Conservation (phyloP, 2,329 filamentous ascomycete genomes). For the Beauveria sp. region DNA sequence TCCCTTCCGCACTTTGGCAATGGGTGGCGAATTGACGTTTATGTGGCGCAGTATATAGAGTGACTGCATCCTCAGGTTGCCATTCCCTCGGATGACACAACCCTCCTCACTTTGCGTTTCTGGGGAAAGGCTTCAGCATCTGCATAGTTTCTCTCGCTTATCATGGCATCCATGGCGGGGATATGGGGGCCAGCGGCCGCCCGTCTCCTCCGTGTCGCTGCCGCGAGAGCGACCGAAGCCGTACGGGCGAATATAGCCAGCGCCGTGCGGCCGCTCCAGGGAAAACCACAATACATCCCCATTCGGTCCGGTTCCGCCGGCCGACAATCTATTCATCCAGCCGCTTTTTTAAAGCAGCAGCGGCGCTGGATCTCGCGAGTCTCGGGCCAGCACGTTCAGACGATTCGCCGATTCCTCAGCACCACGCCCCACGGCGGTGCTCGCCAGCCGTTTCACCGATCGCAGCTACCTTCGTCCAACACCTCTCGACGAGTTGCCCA, state of each 20-base stretch:
- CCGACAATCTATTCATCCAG: conserved; percentile 47
- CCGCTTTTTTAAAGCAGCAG: conserved; percentile 44
- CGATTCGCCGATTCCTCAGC: conserved; percentile 45
- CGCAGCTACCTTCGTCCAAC: conserved; percentile 40
- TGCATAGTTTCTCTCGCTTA: conserved; percentile 19
- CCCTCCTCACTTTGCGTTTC: conserved; percentile 16
- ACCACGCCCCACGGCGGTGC: conserved; percentile 21
- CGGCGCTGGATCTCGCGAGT: conserved; percentile 43
- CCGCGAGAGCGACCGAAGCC: conserved; percentile 42
- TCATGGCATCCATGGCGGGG: conserved; percentile 49
- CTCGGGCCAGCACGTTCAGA: conserved; percentile 34
- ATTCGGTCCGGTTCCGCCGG: conserved; percentile 31
- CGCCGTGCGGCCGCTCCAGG: conserved; percentile 36
- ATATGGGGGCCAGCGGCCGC: conserved; percentile 50
- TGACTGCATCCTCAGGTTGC: conserved; percentile 11
- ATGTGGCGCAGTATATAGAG: conserved; percentile 16
- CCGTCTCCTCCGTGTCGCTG: conserved; percentile 45
- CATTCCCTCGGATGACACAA: not conserved
- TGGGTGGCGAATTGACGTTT: conserved; percentile 19
- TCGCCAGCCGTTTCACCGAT: conserved; percentile 34
- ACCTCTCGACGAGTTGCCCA: conserved; percentile 47
- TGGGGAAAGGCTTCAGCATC: conserved; percentile 17
- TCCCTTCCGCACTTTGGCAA: conserved; percentile 16
- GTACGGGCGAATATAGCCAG: conserved; percentile 42
- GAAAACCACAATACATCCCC: conserved; percentile 39